A percentile compares a stretch with the other conserved stretches of the same genome.
These are phyloP conservation scores for Eucalyptus pauciflora DNA, from an alignment of 345 rosid genomes.

Conservation along the genomic window DNA sequence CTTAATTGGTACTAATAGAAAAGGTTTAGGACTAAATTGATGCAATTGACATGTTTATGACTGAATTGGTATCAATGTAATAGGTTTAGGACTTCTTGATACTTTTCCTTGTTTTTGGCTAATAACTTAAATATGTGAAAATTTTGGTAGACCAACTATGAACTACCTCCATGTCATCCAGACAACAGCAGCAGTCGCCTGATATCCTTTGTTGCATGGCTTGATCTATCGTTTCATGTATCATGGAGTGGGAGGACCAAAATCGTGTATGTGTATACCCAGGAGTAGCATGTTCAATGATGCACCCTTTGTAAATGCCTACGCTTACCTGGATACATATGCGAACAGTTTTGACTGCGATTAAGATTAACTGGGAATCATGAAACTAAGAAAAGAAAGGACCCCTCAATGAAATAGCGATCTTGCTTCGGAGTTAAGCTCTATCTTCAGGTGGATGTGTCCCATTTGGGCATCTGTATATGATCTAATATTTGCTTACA, in stretches of 20 bases:
- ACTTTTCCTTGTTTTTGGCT: background rate
- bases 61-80: accelerated
- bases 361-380: background rate
- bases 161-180: background rate
- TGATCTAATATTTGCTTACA: background rate
- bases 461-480: background rate
- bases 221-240: background rate
- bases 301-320: background rate
- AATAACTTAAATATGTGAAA: background rate
- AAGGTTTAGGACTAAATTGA: too few relatives aligned
- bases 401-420: background rate
- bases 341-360: background rate
- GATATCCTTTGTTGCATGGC: background rate
- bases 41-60: too few relatives aligned
- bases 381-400: background rate
- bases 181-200: background rate
- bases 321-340: background rate
- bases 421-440: background rate
- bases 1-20: too few relatives aligned
- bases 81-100: too few relatives aligned
- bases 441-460: background rate
- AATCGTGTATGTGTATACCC: background rate
- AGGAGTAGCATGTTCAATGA: background rate
- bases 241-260: background rate
- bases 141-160: background rate